phyloP scores from a whole-genome alignment of 2,329 filamentous ascomycete genomes.

The Ophiocordyceps sinensis region DNA sequence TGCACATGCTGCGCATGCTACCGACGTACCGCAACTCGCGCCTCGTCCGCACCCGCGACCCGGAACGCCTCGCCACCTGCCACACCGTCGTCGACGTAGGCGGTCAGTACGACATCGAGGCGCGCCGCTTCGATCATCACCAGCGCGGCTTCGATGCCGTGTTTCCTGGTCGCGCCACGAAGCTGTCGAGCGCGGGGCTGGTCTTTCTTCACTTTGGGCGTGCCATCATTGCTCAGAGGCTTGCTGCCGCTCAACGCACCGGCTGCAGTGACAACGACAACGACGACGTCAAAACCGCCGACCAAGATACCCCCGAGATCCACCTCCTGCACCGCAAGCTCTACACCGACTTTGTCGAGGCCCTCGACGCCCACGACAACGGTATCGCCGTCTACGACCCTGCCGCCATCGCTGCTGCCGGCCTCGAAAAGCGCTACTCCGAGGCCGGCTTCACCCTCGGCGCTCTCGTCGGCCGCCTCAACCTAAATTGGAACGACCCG shows the following conservation, averaged over 20 bases:
- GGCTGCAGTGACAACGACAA: constrained; percentile 8
- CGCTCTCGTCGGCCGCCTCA: constrained; percentile 67
- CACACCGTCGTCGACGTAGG: constrained; percentile 98
- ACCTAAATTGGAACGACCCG: constrained; percentile 66
- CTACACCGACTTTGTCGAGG: constrained; percentile 88
- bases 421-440: constrained; percentile 69
- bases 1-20: constrained; percentile 85
- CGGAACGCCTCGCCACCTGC: constrained; percentile 61
- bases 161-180: constrained; percentile 73
- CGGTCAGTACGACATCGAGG: constrained; percentile 69
- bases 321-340: constrained; percentile 72
- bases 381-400: constrained; percentile 76
- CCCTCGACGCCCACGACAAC: constrained; percentile 95
- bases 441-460: constrained; percentile 73
- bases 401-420: constrained; percentile 50
- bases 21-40: constrained; percentile 61
- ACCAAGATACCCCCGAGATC: constrained; percentile 51
- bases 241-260: not conserved
- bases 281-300: constrained; percentile 25
- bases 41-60: constrained; percentile 80
- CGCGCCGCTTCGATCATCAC: constrained; percentile 89
- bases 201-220: constrained; percentile 94
- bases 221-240: constrained; percentile 53
- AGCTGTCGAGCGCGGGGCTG: constrained; percentile 84
- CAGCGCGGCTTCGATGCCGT: constrained; percentile 79